Percentiles rank a stretch among this genome's conserved stretches.
Evolutionary conservation across 1,284 basidiomycete genomes (phyloP).

Genomic region (Austroboletus niveus): DNA sequence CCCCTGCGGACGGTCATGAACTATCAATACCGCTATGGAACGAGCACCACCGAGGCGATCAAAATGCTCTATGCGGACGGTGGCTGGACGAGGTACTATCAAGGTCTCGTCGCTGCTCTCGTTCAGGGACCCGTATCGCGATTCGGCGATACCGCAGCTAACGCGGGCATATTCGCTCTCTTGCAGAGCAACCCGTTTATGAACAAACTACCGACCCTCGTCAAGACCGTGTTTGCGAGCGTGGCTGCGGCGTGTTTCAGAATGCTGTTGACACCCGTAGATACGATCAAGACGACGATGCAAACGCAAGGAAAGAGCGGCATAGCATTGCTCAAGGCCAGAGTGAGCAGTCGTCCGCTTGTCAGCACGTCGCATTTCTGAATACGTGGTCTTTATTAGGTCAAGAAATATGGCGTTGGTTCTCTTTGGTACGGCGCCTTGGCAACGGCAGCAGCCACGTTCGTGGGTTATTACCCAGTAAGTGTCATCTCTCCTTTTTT

Average conservation of each 20-base stretch:
- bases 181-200: constrained; percentile 68
- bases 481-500: constrained; percentile 14
- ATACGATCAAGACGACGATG: constrained; percentile 90
- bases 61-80: constrained; percentile 73
- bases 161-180: constrained; percentile 76
- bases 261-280: constrained; percentile 84
- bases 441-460: constrained; percentile 87
- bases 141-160: constrained; percentile 89
- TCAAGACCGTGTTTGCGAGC: constrained; percentile 73
- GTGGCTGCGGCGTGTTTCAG: constrained; percentile 73
- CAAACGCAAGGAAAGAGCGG: constrained; percentile 83
- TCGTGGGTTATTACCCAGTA: constrained; percentile 86
- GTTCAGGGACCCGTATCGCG: constrained; percentile 76
- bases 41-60: constrained; percentile 62
- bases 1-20: constrained; percentile 89
- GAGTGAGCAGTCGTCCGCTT: constrained; percentile 39
- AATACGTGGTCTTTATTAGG: constrained; percentile 34
- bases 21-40: constrained; percentile 85
- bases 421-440: constrained; percentile 86
- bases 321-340: constrained; percentile 57
- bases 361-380: not conserved
- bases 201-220: constrained; percentile 55
- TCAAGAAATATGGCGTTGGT: constrained; percentile 71
- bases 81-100: constrained; percentile 80
- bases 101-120: constrained; percentile 78